Conservation (phyloP, 345 rosid species). For the Cardamine resedifolia region DNA sequence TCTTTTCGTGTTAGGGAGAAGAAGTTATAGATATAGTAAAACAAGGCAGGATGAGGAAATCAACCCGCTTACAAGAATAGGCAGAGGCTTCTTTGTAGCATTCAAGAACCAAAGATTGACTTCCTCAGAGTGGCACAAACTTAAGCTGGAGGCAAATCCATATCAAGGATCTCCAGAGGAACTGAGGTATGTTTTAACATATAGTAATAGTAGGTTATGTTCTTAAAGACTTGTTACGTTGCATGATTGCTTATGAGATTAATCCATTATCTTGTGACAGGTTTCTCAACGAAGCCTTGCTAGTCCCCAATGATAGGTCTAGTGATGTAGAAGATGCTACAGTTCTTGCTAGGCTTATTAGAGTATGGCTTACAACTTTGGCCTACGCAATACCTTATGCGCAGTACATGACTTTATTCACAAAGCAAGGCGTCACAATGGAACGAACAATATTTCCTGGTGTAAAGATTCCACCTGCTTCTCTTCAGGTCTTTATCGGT, state of each 20-base stretch:
- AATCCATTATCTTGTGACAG: conserved; percentile 17
- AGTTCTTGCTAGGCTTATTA: conserved; percentile 43
- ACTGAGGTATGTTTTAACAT: conserved; percentile 52
- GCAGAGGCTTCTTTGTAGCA: conserved; percentile 53
- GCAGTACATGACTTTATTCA: conserved; percentile 54
- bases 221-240: neutral
- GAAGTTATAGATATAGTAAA: conserved; percentile 48
- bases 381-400: conserved; percentile 45
- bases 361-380: conserved; percentile 53
- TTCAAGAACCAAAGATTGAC: conserved; percentile 44
- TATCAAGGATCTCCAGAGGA: conserved; percentile 33
- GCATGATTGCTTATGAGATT: no score
- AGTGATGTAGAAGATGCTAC: conserved; percentile 53
- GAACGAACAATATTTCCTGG: conserved; percentile 46
- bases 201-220: neutral
- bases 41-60: conserved; percentile 38
- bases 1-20: conserved; percentile 55
- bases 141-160: neutral
- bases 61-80: conserved; percentile 57
- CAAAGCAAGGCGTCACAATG: conserved; percentile 60
- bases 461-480: conserved; percentile 52
- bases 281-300: conserved; percentile 45
- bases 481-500: conserved; percentile 50
- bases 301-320: conserved; percentile 31
- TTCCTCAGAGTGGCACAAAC: conserved; percentile 22